phyloP scores from a whole-genome alignment of 1,284 basidiomycete species.

The Cutaneotrichosporon daszewskae region DNA sequence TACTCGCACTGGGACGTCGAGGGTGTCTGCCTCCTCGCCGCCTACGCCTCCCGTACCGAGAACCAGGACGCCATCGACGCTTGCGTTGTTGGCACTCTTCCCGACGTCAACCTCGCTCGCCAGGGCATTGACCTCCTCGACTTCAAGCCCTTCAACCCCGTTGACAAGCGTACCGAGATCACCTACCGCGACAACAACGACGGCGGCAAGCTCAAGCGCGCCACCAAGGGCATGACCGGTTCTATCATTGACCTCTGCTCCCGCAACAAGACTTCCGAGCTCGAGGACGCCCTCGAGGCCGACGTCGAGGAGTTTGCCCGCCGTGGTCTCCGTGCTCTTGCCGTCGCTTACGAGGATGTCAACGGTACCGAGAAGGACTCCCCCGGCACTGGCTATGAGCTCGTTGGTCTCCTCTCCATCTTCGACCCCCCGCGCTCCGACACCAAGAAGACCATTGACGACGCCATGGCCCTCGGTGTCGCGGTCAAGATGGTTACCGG shows the following conservation, averaged over 20 bases:
- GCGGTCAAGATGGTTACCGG: constrained; percentile 99
- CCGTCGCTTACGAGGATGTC: constrained; percentile 91
- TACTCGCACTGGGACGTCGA: constrained; percentile 84
- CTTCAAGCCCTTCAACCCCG: constrained; percentile 99
- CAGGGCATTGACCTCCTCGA: constrained; percentile 90
- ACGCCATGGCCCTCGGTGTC: constrained; percentile 90
- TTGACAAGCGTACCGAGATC: constrained; percentile 98
- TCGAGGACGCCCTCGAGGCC: constrained; percentile 84
- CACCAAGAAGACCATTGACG: constrained; percentile 98
- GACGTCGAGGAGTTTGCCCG: constrained; percentile 93
- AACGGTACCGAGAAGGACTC: constrained; percentile 57
- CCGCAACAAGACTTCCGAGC: constrained; percentile 88
- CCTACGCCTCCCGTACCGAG: constrained; percentile 95
- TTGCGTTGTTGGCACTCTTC: constrained; percentile 76
- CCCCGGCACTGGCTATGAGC: constrained; percentile 86
- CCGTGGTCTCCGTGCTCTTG: constrained; percentile 96
- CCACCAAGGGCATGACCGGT: constrained; percentile 99
- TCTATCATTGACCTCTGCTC: constrained; percentile 92
- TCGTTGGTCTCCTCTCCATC: constrained; percentile 94
- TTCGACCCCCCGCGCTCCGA: constrained; percentile 97
- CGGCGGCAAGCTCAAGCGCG: constrained; percentile 90
- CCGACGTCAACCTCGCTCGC: constrained; percentile 68
- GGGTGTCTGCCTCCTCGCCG: constrained; percentile 85
- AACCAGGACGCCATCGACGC: constrained; percentile 97
- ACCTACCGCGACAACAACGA: constrained; percentile 85